Conservation (phyloP, 352 stramenopile species). For the Halophytophthora batemanensis region DNA sequence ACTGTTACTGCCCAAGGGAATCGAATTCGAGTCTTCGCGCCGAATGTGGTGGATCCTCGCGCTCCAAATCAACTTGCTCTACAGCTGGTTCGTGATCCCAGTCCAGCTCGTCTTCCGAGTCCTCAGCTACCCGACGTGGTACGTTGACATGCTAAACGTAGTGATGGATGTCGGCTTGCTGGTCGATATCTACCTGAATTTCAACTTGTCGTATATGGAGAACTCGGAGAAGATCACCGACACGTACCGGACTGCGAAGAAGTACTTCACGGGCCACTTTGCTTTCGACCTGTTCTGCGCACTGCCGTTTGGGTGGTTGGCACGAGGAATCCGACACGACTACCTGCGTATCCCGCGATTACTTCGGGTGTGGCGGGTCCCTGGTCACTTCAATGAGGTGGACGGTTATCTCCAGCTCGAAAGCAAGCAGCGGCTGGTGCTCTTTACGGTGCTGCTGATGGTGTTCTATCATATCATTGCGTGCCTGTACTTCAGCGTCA, state of each 20-base stretch:
- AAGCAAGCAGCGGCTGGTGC: conserved; percentile 43
- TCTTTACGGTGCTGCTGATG: conserved; percentile 44
- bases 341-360: conserved; percentile 33
- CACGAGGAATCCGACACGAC: conserved; percentile 9
- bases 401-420: conserved; percentile 43
- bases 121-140: conserved; percentile 27
- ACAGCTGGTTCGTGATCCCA: conserved; percentile 58
- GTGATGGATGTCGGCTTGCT: conserved; percentile 42
- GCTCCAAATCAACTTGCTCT: conserved; percentile 43
- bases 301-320: conserved; percentile 41
- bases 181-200: conserved; percentile 49
- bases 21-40: conserved; percentile 36
- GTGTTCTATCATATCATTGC: conserved; percentile 61
- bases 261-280: conserved; percentile 35
- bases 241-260: conserved; percentile 25
- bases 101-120: conserved; percentile 37
- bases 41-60: conserved; percentile 50
- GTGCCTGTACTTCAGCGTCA: conserved; percentile 59
- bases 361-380: conserved; percentile 32
- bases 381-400: conserved; percentile 39
- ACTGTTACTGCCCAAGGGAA: conserved; percentile 29
- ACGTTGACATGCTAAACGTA: conserved; percentile 28
- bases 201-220: conserved; percentile 50
- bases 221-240: conserved; percentile 61
- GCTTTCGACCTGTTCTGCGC: conserved; percentile 40